Evolutionary conservation across 2,329 filamentous ascomycete genomes (phyloP), one percentile per base, ranked within the genome.

Genomic region (Apiospora hydei): DNA sequence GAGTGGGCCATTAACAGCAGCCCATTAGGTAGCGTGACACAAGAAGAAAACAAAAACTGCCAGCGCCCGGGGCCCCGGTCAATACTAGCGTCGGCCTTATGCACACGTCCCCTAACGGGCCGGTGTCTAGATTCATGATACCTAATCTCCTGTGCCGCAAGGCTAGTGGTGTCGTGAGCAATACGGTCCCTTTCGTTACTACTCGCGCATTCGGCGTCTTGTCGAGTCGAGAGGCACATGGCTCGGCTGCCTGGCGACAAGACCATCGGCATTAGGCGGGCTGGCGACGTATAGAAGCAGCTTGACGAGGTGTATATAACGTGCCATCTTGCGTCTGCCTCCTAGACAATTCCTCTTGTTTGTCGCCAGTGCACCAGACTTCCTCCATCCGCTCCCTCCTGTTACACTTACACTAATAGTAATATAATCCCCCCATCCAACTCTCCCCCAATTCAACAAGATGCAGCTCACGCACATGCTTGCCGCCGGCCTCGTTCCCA

Each of bases 401-500:
- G 41, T 26, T 68, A 47, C 46, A 21, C 66, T 41, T 8, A 43
- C 34, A 38, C 34, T 68, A 38, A 24, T 68, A 49, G 26, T 49
- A 49, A 68, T 47, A 24, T 68, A 44, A 44, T 68, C 49, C n/a
- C 41, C 24, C 44, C 21, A 14, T 64, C 5, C 21, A 70, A 18
- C 18, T 30, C 18, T 21, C 8, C 13, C 24, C 51, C 26, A 69
- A 26, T 47, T 7, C 46, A 30, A 71, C 26, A 71, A n/a, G 14
- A 74, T 74, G 73, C 49, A 72, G 53, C 38, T 70, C 10, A 44
- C 68, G n/a, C 70, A 69, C 47, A 67, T 74, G 30, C 64, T 73
- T 64, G 61, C 67, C 67, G 71, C 71, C 18, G 69, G 70, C 44
- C 53, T 71, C 26, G 38, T 72, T 18, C 72, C 71, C 11, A 44